Percentiles rank a stretch among this genome's conserved stretches.
Conservation (phyloP, 1,284 basidiomycete genomes). For the Leccinum subrobustum region DNA sequence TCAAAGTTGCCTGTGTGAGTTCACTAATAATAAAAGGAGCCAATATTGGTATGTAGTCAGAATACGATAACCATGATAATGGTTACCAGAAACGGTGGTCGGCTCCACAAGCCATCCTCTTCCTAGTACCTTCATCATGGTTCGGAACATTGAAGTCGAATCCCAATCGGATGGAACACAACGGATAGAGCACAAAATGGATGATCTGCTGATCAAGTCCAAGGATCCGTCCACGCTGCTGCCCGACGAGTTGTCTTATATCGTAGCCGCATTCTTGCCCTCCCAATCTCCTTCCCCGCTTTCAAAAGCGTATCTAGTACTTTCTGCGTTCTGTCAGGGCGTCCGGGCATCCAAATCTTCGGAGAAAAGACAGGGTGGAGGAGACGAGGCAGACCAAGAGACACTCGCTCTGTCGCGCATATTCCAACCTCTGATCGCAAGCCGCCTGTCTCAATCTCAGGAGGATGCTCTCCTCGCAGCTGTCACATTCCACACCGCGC, state of each 20-base stretch:
- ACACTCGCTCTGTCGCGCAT: slow-evolving; percentile 47
- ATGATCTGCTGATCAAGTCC: slow-evolving; percentile 38
- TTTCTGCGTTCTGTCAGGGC: slow-evolving; percentile 64
- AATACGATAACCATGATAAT: background rate
- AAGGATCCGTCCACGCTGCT: slow-evolving; percentile 38
- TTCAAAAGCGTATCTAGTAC: slow-evolving; percentile 64
- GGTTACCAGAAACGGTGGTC: background rate
- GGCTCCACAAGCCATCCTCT: background rate
- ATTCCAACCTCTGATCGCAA: slow-evolving; percentile 48
- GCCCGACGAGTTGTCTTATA: slow-evolving; percentile 53
- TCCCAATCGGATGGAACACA: background rate
- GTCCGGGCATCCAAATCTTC: slow-evolving; percentile 40
- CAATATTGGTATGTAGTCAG: background rate
- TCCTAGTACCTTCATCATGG: slow-evolving; percentile 5
- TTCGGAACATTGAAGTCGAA: background rate
- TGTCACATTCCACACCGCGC: slow-evolving; percentile 62
- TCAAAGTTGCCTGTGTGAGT: background rate
- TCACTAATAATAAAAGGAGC: too few relatives aligned
- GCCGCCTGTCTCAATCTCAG: slow-evolving; percentile 51
- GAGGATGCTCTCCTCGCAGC: slow-evolving; percentile 50
- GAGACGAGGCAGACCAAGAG: slow-evolving; percentile 38
- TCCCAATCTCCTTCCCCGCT: slow-evolving; percentile 43
- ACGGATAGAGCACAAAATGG: slow-evolving; percentile 20
- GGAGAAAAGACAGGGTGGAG: slow-evolving; percentile 23
- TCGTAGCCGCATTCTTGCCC: slow-evolving; percentile 57